A percentile compares a stretch with the other conserved stretches of the same genome.
These are phyloP conservation scores for Capillidium heterosporum DNA, from an alignment of 371 early-diverging fungal genomes.

Conservation along the genomic window DNA sequence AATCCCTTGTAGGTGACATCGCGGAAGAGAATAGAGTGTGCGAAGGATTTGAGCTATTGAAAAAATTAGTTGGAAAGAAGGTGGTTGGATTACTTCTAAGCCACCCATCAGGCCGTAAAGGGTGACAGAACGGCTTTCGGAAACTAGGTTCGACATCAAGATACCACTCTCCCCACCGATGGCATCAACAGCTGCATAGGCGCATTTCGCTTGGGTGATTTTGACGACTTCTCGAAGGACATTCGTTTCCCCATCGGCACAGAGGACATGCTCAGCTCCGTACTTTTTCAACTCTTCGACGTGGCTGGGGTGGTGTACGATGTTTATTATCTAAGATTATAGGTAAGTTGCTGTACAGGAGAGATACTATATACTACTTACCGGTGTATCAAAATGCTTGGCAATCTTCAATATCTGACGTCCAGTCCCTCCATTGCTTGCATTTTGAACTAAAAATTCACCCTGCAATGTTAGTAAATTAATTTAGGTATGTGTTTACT, in stretches of 20 bases:
- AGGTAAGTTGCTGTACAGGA: neutral
- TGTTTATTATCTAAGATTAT: neutral
- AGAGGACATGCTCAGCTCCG: neutral
- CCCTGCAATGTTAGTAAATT: neutral
- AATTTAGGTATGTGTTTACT: neutral
- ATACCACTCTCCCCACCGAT: neutral
- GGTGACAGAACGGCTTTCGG: neutral
- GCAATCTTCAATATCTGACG: neutral
- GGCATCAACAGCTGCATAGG: slow-evolving; percentile 5
- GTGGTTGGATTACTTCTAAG: neutral
- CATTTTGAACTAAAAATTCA: neutral
- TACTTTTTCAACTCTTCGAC: slow-evolving; percentile 1
- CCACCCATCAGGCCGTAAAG: slow-evolving; percentile 1
- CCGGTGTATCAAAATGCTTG: neutral
- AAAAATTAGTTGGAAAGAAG: neutral
- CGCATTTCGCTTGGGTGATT: neutral
- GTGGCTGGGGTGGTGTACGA: neutral
- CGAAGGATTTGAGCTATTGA: neutral
- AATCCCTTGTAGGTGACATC: neutral
- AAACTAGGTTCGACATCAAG: neutral
- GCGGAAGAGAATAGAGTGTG: slow-evolving; percentile 1
- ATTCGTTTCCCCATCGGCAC: neutral
- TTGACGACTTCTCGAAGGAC: neutral
- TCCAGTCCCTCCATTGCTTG: neutral
- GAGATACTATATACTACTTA: neutral